Conservation (phyloP, 306 rosid genomes). For the Quercus wislizeni region DNA sequence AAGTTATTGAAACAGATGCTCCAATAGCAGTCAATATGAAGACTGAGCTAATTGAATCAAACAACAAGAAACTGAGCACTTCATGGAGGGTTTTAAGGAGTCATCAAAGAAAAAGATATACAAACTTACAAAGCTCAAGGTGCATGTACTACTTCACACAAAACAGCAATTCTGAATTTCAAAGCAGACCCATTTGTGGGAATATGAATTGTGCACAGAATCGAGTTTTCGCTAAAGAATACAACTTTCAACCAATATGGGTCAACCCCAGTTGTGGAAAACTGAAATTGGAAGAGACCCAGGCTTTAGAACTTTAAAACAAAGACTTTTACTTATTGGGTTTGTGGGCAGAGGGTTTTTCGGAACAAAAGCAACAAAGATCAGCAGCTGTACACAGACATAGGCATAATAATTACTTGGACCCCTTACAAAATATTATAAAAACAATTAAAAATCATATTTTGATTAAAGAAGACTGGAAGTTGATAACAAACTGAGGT, state of each 20-base stretch:
- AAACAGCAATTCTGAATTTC: slow-evolving; percentile 4
- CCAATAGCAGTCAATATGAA: background rate
- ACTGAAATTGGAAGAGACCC: background rate
- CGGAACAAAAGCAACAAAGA: slow-evolving; percentile 5
- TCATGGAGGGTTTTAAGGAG: slow-evolving; percentile 7
- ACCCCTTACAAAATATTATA: background rate
- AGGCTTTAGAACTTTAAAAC: slow-evolving; percentile 2
- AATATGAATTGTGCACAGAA: slow-evolving; percentile 8
- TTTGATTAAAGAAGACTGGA: background rate
- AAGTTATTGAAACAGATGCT: background rate
- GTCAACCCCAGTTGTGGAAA: slow-evolving; percentile 13
- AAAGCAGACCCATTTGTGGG: slow-evolving; percentile 27
- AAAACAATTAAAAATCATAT: background rate
- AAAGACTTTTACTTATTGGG: background rate
- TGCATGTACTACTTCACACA: slow-evolving; percentile 27
- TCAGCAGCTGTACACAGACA: slow-evolving; percentile 4
- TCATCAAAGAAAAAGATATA: background rate
- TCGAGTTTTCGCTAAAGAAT: slow-evolving; percentile 6
- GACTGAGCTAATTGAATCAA: background rate
- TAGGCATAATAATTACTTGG: background rate
- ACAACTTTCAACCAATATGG: slow-evolving; percentile 3
- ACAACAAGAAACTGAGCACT: background rate
- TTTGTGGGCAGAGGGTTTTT: background rate
- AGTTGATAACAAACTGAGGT: background rate
- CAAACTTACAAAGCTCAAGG: slow-evolving; percentile 17